A percentile compares a stretch with the other conserved stretches of the same genome.
Evolutionary conservation across 495 filamentous ascomycete species (phyloP).

Genomic region (Oleoguttula mirabilis): DNA sequence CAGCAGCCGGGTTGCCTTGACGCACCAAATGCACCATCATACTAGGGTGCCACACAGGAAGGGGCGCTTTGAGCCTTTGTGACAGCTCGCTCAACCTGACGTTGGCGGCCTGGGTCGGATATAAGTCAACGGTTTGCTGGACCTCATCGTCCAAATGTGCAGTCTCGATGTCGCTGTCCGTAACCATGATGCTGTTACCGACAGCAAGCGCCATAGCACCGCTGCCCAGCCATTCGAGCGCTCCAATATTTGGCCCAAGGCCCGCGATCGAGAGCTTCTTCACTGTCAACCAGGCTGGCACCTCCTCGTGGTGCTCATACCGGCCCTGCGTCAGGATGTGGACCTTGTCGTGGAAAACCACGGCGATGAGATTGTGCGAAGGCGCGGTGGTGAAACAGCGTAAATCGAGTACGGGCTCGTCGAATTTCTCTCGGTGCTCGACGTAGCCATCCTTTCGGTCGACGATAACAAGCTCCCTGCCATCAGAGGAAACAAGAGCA

Average conservation of each 20-base stretch:
- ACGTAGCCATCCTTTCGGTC: constrained; percentile 16
- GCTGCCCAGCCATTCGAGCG: constrained; percentile 77
- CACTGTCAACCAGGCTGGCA: constrained; percentile 6
- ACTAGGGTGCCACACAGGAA: constrained; percentile 90
- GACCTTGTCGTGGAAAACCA: constrained; percentile 4
- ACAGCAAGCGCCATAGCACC: constrained; percentile 77
- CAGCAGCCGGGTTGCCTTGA: constrained; percentile 59
- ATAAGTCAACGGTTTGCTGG: constrained; percentile 47
- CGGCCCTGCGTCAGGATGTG: constrained; percentile 12
- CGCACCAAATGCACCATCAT: constrained; percentile 83
- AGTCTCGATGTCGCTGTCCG: background rate
- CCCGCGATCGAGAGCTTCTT: constrained; percentile 6
- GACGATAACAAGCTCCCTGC: constrained; percentile 7
- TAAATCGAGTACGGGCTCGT: background rate
- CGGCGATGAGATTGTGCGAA: constrained; percentile 5
- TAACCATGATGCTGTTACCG: constrained; percentile 86
- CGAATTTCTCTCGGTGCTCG: constrained; percentile 4
- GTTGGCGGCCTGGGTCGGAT: constrained; percentile 29
- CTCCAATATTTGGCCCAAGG: constrained; percentile 57
- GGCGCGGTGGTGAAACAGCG: background rate
- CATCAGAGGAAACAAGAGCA: constrained; percentile 6
- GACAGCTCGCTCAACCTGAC: constrained; percentile 25
- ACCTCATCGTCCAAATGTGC: constrained; percentile 59
- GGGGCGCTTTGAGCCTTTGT: constrained; percentile 64
- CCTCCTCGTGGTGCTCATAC: constrained; percentile 6